phyloP scores from a whole-genome alignment of 129 eudicot species.

The Calendula officinalis region DNA sequence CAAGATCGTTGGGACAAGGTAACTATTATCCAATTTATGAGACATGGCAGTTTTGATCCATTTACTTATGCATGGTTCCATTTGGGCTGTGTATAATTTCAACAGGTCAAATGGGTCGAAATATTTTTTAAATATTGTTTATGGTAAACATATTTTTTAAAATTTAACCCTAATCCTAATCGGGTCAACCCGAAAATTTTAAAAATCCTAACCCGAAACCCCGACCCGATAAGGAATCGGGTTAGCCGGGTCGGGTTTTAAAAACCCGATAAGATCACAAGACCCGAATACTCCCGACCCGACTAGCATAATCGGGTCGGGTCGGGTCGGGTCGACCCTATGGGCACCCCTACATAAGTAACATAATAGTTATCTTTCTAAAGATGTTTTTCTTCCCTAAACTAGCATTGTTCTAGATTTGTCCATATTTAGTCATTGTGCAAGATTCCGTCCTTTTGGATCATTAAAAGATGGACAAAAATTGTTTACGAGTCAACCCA shows the following conservation, averaged over 20 bases:
- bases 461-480: neutral
- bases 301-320: too few relatives aligned
- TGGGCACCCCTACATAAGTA: neutral
- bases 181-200: too few relatives aligned
- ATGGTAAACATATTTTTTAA: neutral
- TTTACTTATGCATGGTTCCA: neutral
- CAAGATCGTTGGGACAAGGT: slow-evolving; percentile 84
- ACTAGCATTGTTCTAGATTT: too few relatives aligned
- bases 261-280: too few relatives aligned
- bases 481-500: neutral
- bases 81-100: neutral
- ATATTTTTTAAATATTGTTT: neutral
- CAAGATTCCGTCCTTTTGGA: too few relatives aligned
- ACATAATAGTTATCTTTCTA: neutral
- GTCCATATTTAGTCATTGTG: too few relatives aligned
- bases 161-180: too few relatives aligned
- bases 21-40: slow-evolving; percentile 16
- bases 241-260: too few relatives aligned
- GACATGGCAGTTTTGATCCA: neutral
- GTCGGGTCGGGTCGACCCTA: too few relatives aligned
- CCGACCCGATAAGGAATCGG: too few relatives aligned
- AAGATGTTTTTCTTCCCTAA: neutral
- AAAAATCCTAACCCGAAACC: too few relatives aligned
- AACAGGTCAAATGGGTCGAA: neutral
- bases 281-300: too few relatives aligned